A percentile compares a stretch with the other conserved stretches of the same genome.
These are phyloP conservation scores for Biscutella laevigata DNA, from an alignment of 441 rosid genomes.

Conservation along the genomic window DNA sequence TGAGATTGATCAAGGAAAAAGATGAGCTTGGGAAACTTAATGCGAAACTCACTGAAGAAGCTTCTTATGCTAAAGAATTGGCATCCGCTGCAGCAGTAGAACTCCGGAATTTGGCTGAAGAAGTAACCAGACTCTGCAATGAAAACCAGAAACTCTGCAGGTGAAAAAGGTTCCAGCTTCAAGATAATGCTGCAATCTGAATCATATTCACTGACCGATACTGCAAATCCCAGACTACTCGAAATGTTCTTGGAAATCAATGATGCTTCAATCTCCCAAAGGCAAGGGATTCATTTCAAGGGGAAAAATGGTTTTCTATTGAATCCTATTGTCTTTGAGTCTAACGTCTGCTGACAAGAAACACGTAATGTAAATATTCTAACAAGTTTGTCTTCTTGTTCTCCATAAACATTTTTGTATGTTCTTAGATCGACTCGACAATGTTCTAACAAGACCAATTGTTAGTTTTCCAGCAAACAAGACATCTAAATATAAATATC, in stretches of 20 bases:
- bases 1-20: conserved; percentile 56
- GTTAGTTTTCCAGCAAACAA: conserved; percentile 4
- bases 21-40: conserved; percentile 58
- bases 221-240: conserved; percentile 5
- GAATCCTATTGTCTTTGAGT: conserved; percentile 1
- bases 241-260: background rate
- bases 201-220: conserved; percentile 3
- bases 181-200: conserved; percentile 8
- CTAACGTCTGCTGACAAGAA: no score
- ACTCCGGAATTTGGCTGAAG: conserved; percentile 78
- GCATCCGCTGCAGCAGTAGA: conserved; percentile 93
- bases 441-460: background rate
- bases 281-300: background rate
- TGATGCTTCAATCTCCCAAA: conserved; percentile 4
- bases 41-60: conserved; percentile 72
- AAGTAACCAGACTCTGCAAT: conserved; percentile 79
- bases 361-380: conserved; percentile 18
- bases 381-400: conserved; percentile 11
- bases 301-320: background rate
- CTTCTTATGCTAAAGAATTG: conserved; percentile 82
- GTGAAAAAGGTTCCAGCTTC: conserved; percentile 18
- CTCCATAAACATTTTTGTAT: conserved; percentile 4
- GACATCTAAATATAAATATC: no score
- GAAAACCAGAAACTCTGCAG: conserved; percentile 63
- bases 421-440: background rate